Evolutionary conservation across 306 rosid genomes (phyloP).

Genomic region (Senna tora): DNA sequence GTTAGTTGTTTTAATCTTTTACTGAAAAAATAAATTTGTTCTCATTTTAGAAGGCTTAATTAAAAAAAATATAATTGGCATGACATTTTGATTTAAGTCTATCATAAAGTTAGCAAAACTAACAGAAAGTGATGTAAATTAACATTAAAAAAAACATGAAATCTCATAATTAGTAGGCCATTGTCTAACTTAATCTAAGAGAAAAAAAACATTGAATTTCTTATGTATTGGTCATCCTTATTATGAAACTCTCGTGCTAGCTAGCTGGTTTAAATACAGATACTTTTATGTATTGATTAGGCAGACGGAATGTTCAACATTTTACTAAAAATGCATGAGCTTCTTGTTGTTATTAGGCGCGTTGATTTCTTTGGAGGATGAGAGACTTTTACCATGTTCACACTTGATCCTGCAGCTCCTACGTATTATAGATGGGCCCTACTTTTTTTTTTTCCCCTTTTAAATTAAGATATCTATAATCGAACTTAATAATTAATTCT

Average conservation of each 20-base stretch:
- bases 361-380: background rate
- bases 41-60: background rate
- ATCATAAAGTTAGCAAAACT: too few relatives aligned
- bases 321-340: background rate
- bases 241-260: background rate
- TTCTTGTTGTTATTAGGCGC: background rate
- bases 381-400: background rate
- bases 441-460: too few relatives aligned
- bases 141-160: background rate
- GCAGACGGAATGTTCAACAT: background rate
- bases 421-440: slow-evolving; percentile 6
- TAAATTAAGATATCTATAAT: too few relatives aligned
- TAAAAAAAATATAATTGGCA: too few relatives aligned
- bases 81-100: too few relatives aligned
- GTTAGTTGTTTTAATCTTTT: too few relatives aligned
- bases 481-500: too few relatives aligned
- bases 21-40: too few relatives aligned
- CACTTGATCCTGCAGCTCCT: too few relatives aligned
- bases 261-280: background rate
- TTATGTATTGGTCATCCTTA: background rate
- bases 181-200: background rate
- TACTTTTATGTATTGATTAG: background rate
- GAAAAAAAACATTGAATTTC: background rate
- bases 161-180: background rate
- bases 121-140: too few relatives aligned